phyloP scores from a whole-genome alignment of 1,139 yeast species.

The Yamadazyma dushanensis region DNA sequence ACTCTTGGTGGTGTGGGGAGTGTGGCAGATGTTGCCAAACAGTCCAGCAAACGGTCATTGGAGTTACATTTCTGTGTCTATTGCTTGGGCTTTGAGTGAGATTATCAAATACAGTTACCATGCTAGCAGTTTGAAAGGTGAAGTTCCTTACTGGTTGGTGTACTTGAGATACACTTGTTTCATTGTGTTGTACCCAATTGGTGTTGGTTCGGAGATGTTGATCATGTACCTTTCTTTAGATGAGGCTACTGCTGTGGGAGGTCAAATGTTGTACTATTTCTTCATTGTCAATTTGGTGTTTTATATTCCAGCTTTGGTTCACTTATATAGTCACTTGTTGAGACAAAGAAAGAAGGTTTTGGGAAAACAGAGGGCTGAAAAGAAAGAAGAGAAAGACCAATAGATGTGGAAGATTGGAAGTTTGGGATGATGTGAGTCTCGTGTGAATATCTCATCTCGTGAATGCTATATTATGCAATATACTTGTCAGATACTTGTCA shows the following conservation, averaged over 20 bases:
- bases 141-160: conserved; percentile 63
- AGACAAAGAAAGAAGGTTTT: conserved; percentile 76
- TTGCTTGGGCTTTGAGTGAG: conserved; percentile 93
- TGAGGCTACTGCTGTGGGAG: conserved; percentile 55
- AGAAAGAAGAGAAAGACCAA: conserved; percentile 11
- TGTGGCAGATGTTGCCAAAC: conserved; percentile 70
- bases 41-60: conserved; percentile 62
- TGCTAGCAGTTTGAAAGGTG: conserved; percentile 60
- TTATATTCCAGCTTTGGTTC: conserved; percentile 85
- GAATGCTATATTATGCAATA: no score
- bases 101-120: conserved; percentile 84
- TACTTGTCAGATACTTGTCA: no score
- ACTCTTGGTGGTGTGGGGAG: conserved; percentile 78
- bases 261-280: conserved; percentile 53
- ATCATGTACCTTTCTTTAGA: conserved; percentile 69
- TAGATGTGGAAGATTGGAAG: no score
- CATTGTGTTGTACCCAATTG: conserved; percentile 81
- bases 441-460: no score
- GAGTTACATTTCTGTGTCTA: conserved; percentile 63
- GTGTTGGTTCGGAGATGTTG: conserved; percentile 80
- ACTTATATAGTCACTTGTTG: conserved; percentile 85
- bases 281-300: conserved; percentile 59
- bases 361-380: conserved; percentile 31
- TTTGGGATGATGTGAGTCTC: no score
- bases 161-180: conserved; percentile 84